Evolutionary conservation across 805 yeast species (phyloP).

Genomic region (Blastobotrys terrestris): DNA sequence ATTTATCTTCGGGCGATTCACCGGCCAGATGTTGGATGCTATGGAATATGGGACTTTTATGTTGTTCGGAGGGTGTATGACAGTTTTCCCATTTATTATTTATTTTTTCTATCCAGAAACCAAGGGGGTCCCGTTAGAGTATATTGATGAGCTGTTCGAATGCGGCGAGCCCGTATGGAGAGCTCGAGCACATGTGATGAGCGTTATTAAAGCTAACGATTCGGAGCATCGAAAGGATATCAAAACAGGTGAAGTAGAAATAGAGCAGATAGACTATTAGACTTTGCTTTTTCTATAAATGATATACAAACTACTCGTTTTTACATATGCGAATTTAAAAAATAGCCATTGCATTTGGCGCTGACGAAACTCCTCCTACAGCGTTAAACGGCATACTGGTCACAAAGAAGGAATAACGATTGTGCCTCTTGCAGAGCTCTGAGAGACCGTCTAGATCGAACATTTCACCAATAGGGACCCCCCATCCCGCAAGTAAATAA

Average conservation of each 20-base stretch:
- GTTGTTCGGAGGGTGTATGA: neutral
- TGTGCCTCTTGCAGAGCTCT: slow-evolving; percentile 22
- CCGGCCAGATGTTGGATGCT: neutral
- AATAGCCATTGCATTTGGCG: slow-evolving; percentile 42
- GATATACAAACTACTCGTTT: neutral
- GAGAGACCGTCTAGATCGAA: slow-evolving; percentile 30
- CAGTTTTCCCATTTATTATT: neutral
- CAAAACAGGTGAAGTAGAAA: neutral
- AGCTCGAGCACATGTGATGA: neutral
- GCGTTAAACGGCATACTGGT: slow-evolving; percentile 32
- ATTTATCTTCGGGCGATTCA: neutral
- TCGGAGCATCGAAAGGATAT: neutral
- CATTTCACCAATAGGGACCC: slow-evolving; percentile 33
- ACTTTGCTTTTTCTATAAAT: neutral
- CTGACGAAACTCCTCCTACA: slow-evolving; percentile 32
- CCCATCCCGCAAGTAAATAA: slow-evolving; percentile 30
- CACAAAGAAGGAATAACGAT: slow-evolving; percentile 30
- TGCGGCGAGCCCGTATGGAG: neutral
- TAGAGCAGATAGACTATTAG: neutral
- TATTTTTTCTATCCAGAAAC: neutral
- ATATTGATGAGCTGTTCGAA: neutral
- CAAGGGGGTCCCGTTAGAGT: neutral
- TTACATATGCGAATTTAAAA: too few species aligned
- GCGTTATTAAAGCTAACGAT: neutral
- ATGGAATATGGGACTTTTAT: neutral